Conservation (phyloP, 225 moss, liverwort and hornwort species). For the Lunularia cruciata region DNA sequence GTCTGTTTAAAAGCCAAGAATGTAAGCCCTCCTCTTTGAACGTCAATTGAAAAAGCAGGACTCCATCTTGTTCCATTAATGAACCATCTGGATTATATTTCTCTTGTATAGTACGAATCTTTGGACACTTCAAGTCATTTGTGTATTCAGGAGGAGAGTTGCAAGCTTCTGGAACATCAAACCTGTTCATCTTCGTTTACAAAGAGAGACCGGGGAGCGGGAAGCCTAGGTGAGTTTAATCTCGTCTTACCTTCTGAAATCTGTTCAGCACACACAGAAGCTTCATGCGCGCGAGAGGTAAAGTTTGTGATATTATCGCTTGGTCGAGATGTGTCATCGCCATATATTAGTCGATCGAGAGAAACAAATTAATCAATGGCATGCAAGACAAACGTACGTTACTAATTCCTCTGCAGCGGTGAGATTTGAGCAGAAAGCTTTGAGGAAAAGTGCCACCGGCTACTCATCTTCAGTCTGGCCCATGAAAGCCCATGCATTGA, state of each 20-base stretch:
- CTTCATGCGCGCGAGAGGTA: too few relatives aligned
- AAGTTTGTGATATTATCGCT: too few relatives aligned
- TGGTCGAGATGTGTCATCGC: too few relatives aligned
- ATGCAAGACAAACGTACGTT: background rate
- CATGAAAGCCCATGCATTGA: background rate
- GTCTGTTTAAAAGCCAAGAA: too few relatives aligned
- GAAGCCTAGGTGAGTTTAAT: constrained; percentile 7
- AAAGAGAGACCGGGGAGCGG: constrained; percentile 5
- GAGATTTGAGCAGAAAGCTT: background rate
- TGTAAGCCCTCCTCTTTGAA: too few relatives aligned
- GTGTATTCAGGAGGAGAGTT: constrained; percentile 1
- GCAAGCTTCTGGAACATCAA: constrained; percentile 8
- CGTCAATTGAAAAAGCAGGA: too few relatives aligned
- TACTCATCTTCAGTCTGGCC: too few relatives aligned
- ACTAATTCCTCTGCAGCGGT: background rate
- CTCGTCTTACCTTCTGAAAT: background rate
- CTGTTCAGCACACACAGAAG: background rate
- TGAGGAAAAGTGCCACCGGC: too few relatives aligned
- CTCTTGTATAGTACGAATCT: background rate
- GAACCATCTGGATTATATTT: too few relatives aligned
- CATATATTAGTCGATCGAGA: too few relatives aligned
- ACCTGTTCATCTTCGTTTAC: background rate
- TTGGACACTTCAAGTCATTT: background rate
- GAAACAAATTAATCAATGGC: background rate
- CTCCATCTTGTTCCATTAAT: too few relatives aligned